These are phyloP conservation scores for Hymenoscyphus linearis DNA, from an alignment of 2,329 filamentous ascomycete species.

Conservation along the genomic window DNA sequence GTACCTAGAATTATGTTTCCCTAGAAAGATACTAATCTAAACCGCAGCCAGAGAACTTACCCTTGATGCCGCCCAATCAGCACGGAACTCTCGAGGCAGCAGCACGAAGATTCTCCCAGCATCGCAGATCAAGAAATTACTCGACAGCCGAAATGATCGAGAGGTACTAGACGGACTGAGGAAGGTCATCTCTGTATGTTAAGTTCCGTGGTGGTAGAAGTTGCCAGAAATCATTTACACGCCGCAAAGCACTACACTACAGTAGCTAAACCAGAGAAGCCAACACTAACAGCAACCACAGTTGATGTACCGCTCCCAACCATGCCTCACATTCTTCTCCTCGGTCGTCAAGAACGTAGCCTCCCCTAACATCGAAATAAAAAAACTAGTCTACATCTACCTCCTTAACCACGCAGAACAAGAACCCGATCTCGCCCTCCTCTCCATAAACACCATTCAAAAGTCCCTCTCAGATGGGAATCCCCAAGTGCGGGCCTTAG, in stretches of 20 bases:
- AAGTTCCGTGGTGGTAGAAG: not conserved
- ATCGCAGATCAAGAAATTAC: slow-evolving; percentile 86
- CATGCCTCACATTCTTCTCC: slow-evolving; percentile 91
- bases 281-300: slow-evolving; percentile 33
- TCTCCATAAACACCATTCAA: slow-evolving; percentile 98
- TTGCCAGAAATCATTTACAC: not conserved
- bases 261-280: not conserved
- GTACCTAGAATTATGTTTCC: slow-evolving; percentile 1
- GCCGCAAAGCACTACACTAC: not conserved
- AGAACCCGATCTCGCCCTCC: slow-evolving; percentile 87
- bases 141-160: slow-evolving; percentile 89
- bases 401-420: slow-evolving; percentile 93
- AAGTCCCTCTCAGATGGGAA: slow-evolving; percentile 92
- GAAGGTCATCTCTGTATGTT: slow-evolving; percentile 76
- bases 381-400: slow-evolving; percentile 98
- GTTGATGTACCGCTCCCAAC: slow-evolving; percentile 93
- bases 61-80: slow-evolving; percentile 90
- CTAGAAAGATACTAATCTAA: slow-evolving; percentile 12
- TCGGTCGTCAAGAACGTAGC: slow-evolving; percentile 97
- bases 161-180: slow-evolving; percentile 90
- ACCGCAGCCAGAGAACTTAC: slow-evolving; percentile 85
- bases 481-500: slow-evolving; percentile 84
- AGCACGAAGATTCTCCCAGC: slow-evolving; percentile 63
- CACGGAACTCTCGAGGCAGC: slow-evolving; percentile 58
- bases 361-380: slow-evolving; percentile 87